Base-by-base conservation (phyloP, 2,329 filamentous ascomycete species). In the Penicillium sp. region DNA sequence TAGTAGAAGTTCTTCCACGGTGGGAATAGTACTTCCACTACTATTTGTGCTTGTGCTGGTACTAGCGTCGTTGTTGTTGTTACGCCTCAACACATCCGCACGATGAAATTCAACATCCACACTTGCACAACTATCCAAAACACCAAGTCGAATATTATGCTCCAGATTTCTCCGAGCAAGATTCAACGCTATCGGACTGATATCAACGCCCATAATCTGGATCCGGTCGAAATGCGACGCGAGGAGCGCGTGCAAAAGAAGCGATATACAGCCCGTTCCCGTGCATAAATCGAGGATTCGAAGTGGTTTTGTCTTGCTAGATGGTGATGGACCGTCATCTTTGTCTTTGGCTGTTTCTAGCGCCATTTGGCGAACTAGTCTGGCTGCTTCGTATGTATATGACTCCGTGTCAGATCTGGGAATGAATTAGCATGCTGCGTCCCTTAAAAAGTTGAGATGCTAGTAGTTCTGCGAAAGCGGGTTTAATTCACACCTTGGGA, bases 231-330 rank as follows among this genome's bases (percentile, higher is more conserved):
- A 76, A 22, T 76, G 70, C 3, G 73, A 68, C 35, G 70, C 73
- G 61, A 92, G 83, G 10, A 89, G 82, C 38, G 88, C 82, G 64
- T 90, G 86, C 7, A 97, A 82, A 3, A 92, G 85, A 9, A 98
- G 84, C 0, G 92, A 86, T 65, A 98, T 96, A 78, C 94, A 97
- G 4, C 95, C 95, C 5, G 91, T 92, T 10, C 95, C 95, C 0
- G 92, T 93, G 76, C 95, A 98, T 33, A 97, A 82, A 76, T 99
- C 95, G 9, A 97, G 76, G 44, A 98, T 81, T 13, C 83, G 84
- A 13, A 96, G 69, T 17, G 71, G 64, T 68, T 68, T 30, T 30
- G 7, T 35, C 9, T 49, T 10, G 17, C n/a, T n/a, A 13, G 53
- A 13, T 28, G 17, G 33, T n/a, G 33, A 40, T 22, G 35, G 19